phyloP scores from a whole-genome alignment of 2,329 filamentous ascomycete species.

The Kalaharituber pfeilii region DNA sequence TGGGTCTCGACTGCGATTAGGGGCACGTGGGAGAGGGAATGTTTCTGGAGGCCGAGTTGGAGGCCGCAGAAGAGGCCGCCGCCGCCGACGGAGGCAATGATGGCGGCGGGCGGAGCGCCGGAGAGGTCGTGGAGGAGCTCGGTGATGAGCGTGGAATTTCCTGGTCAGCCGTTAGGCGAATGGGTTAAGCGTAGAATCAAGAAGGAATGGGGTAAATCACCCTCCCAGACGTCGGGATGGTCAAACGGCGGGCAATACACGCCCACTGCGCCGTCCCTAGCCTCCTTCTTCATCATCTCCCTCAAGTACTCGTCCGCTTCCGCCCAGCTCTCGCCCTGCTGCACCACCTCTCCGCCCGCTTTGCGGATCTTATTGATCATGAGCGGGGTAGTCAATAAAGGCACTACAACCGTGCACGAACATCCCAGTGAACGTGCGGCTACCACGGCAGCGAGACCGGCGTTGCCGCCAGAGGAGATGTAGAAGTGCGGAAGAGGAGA shows the following conservation, averaged over 20 bases:
- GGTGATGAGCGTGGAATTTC: constrained; percentile 24
- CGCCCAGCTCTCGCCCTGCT: constrained; percentile 48
- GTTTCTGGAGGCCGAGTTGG: constrained; percentile 46
- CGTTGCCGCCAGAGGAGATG: constrained; percentile 65
- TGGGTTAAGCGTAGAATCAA: constrained; percentile 8
- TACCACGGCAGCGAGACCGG: constrained; percentile 62
- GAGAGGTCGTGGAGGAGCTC: constrained; percentile 7
- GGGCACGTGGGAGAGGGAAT: constrained; percentile 29
- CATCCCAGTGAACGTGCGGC: constrained; percentile 47
- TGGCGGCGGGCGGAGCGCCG: constrained; percentile 40
- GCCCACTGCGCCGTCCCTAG: constrained; percentile 29
- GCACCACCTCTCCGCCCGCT: constrained; percentile 52
- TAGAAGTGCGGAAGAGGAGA: constrained; percentile 45
- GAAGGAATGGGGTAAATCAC: constrained; percentile 30
- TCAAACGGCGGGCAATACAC: constrained; percentile 58
- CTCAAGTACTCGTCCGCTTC: constrained; percentile 52
- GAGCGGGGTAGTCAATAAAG: constrained; percentile 43
- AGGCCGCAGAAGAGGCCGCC: constrained; percentile 65
- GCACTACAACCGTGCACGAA: constrained; percentile 59
- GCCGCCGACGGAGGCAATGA: constrained; percentile 65
- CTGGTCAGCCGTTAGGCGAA: not conserved
- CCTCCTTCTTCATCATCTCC: constrained; percentile 32
- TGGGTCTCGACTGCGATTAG: constrained; percentile 60
- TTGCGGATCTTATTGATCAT: constrained; percentile 55
- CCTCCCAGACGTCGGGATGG: constrained; percentile 49